These are phyloP conservation scores for Spatholobus suberectus DNA, from an alignment of 306 rosid species.

Conservation along the genomic window DNA sequence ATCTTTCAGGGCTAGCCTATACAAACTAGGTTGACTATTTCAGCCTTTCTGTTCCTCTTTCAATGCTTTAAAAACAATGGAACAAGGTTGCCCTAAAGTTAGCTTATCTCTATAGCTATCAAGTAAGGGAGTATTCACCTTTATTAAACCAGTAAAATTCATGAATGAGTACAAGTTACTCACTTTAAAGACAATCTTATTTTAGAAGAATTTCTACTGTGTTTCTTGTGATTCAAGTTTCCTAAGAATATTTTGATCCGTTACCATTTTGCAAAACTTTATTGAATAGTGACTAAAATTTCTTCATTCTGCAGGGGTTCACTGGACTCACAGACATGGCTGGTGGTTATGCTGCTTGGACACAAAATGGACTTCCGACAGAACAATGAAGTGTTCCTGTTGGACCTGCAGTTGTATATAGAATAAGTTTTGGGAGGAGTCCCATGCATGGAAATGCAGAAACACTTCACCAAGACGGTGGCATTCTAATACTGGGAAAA, in stretches of 20 bases:
- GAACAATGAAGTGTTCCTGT: constrained; percentile 49
- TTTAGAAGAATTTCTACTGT: background rate
- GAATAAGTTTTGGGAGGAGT: constrained; percentile 35
- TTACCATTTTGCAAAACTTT: background rate
- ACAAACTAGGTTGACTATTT: background rate
- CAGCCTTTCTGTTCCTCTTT: background rate
- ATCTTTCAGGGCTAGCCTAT: background rate
- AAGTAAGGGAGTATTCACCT: no score
- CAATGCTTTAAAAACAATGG: background rate
- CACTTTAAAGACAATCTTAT: background rate
- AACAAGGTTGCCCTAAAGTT: background rate
- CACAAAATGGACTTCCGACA: constrained; percentile 75
- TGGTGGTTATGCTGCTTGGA: constrained; percentile 92
- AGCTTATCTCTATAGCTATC: background rate
- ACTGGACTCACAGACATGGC: constrained; percentile 82
- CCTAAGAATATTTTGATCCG: background rate
- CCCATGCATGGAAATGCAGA: background rate
- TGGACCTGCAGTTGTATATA: constrained; percentile 40
- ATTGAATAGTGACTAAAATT: background rate
- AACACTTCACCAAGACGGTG: constrained; percentile 13
- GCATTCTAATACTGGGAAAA: background rate
- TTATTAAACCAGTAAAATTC: background rate
- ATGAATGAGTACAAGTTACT: background rate
- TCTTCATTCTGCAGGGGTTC: constrained; percentile 62
- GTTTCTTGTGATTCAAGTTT: background rate